Base-by-base conservation (phyloP, 2,329 filamentous ascomycete genomes). In the Clonostachys sp. region DNA sequence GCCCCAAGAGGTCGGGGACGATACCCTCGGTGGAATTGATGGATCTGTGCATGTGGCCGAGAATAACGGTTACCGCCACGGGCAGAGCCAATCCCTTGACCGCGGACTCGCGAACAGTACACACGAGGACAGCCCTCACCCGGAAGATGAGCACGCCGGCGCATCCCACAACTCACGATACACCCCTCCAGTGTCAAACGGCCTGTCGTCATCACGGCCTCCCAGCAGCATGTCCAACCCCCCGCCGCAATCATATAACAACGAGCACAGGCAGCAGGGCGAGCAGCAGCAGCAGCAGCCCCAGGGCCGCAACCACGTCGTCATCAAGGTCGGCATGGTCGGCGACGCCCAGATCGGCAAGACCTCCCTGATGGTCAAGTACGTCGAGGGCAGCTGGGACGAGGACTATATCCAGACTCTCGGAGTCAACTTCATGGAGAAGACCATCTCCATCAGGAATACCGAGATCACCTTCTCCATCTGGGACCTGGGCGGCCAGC, bases 341-440 rank as follows among this genome's bases (percentile, higher is more conserved):
- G 94, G 94, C 42, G 94, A 99, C 72, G 94, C 94, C 49, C 94
- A 99, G 70, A 99, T 99, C 58, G 94, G 94, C 63, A 99, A 99
- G 80, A 99, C 94, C 16, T 96, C 91, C 54, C 72, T 99, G 64
- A 99, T 99, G 94, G 94, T 99, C 62, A 99, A 99, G 69, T 99
- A 99, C 63, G 94, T 99, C 48, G 94, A 99, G 72, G 94, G 94
- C 50, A 96, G 91, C 70, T 99, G 94, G 91, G 94, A 99, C 67
- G 94, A 99, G 72, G 94, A 99, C 67, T 99, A 99, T 69, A 99
- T 99, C 61, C 94, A 99, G 72, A 99, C 94, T 18, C 74, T 99
- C 41, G 94, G 94, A 56, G 94, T 99, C 70, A 99, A 99, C 70
- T 99, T 99, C 71, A 99, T 99, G 94, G 94, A 99, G 69, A 99